Evolutionary conservation across 2,329 filamentous ascomycete species (phyloP), one percentile per base, ranked within the genome.

Genomic region (Cladosporium sp.): DNA sequence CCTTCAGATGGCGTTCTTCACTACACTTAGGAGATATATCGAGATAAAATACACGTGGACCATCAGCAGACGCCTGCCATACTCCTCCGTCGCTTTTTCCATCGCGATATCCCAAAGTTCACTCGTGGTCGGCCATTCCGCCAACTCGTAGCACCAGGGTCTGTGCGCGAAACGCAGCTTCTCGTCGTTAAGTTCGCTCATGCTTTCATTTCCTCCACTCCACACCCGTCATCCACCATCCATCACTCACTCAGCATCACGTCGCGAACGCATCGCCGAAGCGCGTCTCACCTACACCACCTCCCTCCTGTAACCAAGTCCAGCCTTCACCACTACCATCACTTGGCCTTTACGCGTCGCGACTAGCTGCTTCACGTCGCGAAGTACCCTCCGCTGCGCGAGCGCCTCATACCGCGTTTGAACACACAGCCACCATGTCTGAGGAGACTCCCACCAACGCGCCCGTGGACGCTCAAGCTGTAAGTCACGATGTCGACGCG

Each of bases 361-460:
- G 54, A 56, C 20, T 39, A 20, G 25, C 39, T n/a, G 39, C 40
- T 50, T 42, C 53, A 56, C 58, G 53, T 59, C 58, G 44, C 58
- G 28, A 55, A 47, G 52, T 32, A 19, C 32, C 28, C 28, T 10
- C 47, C 24, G 7, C 39, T 19, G 22, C 48, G 20, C 48, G 39
- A 25, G 35, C 40, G 36, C 52, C 34, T n/a, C 52, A 20, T 25
- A 40, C 34, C 35, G 56, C 55, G 40, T 58, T 54, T 55, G 59
- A 58, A 53, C 49, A 56, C 54, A 58, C 47, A 44, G 58, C 50
- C 58, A 58, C 57, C 47, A 72, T 72, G 70, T 64, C 67, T 47
- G 70, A 72, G 47, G 68, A 68, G 58, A 57, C 62, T 35, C 57
- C 61, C 45, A 61, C 62, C 58, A 61, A 61, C 45, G 63, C 61